Evolutionary conservation across 2,329 filamentous ascomycete species (phyloP).

Genomic region (Alternaria consortialis): DNA sequence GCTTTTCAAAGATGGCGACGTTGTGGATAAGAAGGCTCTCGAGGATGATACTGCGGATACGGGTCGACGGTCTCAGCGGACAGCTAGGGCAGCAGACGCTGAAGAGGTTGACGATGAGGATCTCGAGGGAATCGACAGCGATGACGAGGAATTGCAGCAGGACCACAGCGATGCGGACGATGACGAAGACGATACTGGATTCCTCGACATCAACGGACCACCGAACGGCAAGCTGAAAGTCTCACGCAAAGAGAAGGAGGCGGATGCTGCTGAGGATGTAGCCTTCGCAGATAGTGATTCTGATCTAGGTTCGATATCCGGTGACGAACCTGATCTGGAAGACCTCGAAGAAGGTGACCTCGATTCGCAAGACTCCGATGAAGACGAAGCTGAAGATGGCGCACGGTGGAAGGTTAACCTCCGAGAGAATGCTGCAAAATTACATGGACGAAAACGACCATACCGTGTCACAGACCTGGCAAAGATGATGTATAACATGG

Average conservation of each 20-base stretch:
- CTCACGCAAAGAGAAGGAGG: conserved; percentile 40
- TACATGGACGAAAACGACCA: conserved; percentile 74
- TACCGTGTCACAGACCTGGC: conserved; percentile 86
- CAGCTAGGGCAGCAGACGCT: conserved; percentile 57
- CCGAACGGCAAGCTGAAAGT: conserved; percentile 49
- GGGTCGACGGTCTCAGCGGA: conserved; percentile 63
- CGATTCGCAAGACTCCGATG: conserved; percentile 63
- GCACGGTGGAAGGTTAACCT: conserved; percentile 91
- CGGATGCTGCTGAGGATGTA: conserved; percentile 68
- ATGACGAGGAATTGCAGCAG: conserved; percentile 64
- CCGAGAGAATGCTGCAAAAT: conserved; percentile 73
- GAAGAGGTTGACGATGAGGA: conserved; percentile 63
- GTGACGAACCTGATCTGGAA: conserved; percentile 54
- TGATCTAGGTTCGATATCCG: conserved; percentile 87
- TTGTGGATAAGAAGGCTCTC: conserved; percentile 63
- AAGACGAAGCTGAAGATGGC: conserved; percentile 73
- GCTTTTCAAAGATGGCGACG: conserved; percentile 81
- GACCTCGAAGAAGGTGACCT: conserved; percentile 57
- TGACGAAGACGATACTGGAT: conserved; percentile 62
- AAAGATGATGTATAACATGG: conserved; percentile 86
- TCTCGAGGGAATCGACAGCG: conserved; percentile 57
- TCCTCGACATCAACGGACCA: conserved; percentile 52
- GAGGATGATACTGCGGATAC: conserved; percentile 65
- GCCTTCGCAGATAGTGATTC: conserved; percentile 97
- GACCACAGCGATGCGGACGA: conserved; percentile 59